Evolutionary conservation across 495 filamentous ascomycete species (phyloP), one percentile per base, ranked within the genome.

Genomic region (Xeromyces bisporus): DNA sequence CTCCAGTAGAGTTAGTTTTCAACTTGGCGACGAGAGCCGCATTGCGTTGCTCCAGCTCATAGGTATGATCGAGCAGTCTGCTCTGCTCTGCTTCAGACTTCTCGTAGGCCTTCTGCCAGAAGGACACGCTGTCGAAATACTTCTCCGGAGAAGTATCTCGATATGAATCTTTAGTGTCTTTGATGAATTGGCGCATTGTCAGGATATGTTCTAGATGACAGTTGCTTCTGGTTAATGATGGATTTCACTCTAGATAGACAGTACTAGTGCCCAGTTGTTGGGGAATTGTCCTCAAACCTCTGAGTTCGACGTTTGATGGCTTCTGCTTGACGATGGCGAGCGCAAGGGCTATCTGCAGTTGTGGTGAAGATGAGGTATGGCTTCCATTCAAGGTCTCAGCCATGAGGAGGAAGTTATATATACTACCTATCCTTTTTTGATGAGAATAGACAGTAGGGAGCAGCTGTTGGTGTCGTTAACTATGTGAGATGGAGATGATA

Each of bases 31-130:
- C 8, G 3, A 59, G 47, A 3, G 35, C 35, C 7, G 49, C 38
- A 24, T 50, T 56, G 1, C 42, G 40, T 27, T 58, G 51, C 28
- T 68, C 50, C 10, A 66, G 39, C 25, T 57, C 55, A 30, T 48
- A 55, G 2, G 66, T 39, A 3, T 44, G 53, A 26, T 66, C 54
- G 17, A 51, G 46, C 1, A 70, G 40, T 28, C 47, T 56, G 26
- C 41, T 57, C 29, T 66, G 60, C 26, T 60, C 60, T 9, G 42
- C 46, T 37, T 64, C 53, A 7, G 63, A 57, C 18, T 48, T 50
- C 26, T 52, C 45, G 28, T 58, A 66, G n/a, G 63, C 60, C 21
- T 51, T 43, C 36, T 62, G 56, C 66, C 66, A 70, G 50, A 66
- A 66, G 8, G 48, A 38, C 10, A 54, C 44, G 27, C 59, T 63